Conservation (phyloP, 2,329 filamentous ascomycete genomes). For the Penicillium freii region DNA sequence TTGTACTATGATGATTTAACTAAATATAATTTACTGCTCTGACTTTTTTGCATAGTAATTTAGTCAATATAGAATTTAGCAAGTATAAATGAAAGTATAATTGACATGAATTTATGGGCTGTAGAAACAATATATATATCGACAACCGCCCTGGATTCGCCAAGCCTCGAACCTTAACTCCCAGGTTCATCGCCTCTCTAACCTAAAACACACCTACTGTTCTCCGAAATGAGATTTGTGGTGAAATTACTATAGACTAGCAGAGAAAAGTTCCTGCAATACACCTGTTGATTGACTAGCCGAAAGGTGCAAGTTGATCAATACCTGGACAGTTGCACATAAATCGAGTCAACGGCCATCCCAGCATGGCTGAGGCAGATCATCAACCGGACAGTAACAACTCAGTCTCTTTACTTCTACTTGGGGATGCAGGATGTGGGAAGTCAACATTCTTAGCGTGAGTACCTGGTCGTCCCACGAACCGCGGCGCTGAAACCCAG, state of each 20-base stretch:
- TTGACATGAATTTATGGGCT: neutral
- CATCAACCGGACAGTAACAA: slow-evolving; percentile 6
- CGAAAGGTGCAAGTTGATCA: neutral
- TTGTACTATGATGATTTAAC: neutral
- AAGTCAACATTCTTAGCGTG: slow-evolving; percentile 64
- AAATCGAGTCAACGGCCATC: neutral
- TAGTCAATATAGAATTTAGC: neutral
- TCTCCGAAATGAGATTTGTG: neutral
- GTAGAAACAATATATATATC: neutral
- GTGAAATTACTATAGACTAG: neutral
- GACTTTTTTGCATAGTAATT: accelerated
- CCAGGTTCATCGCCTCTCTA: neutral
- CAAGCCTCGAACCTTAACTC: neutral
- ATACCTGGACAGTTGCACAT: neutral
- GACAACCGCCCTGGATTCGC: neutral
- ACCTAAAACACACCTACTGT: neutral
- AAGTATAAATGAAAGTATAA: too few species aligned
- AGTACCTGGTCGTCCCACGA: slow-evolving; percentile 29
- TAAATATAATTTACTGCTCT: too few species aligned
- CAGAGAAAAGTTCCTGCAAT: neutral
- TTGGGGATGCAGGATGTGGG: slow-evolving; percentile 59
- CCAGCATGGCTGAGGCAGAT: slow-evolving; percentile 10
- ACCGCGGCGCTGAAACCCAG: too few species aligned
- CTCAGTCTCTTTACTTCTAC: slow-evolving; percentile 49
- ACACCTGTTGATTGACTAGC: neutral